Evolutionary conservation across 257 asterid genomes (phyloP).

Genomic region (Salvia hispanica): DNA sequence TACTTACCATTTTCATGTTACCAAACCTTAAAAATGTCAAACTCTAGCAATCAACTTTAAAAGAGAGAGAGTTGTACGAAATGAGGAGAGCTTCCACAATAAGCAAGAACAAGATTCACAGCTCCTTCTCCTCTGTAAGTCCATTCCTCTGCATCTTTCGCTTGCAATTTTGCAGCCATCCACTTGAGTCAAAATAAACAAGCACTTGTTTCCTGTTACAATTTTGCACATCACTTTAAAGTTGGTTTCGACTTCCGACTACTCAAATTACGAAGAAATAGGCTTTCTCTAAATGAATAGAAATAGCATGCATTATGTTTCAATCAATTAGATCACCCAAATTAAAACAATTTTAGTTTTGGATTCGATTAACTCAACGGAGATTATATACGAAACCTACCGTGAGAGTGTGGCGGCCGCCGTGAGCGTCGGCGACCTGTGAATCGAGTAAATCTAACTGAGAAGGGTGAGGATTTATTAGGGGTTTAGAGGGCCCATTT

Average conservation of each 20-base stretch:
- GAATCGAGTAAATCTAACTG: too few species aligned
- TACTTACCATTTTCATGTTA: too few species aligned
- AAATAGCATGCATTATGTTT: background rate
- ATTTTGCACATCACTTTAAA: background rate
- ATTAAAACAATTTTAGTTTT: too few species aligned
- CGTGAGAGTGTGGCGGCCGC: too few species aligned
- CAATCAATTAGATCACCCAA: background rate
- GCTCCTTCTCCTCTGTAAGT: slow-evolving; percentile 96
- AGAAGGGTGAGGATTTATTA: too few species aligned
- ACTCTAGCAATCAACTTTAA: too few species aligned
- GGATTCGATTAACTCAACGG: too few species aligned
- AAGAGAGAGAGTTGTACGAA: slow-evolving; percentile 48
- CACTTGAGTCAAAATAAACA: slow-evolving; percentile 36
- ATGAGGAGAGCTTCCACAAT: slow-evolving; percentile 66
- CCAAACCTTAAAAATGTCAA: too few species aligned
- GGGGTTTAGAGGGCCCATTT: too few species aligned
- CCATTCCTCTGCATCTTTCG: slow-evolving; percentile 79
- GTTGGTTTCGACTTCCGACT: background rate
- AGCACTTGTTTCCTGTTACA: too few species aligned
- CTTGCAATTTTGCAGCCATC: slow-evolving; percentile 68
- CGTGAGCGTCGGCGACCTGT: too few species aligned
- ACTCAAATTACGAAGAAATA: background rate
- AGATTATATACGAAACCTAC: too few species aligned
- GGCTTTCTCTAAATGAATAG: background rate
- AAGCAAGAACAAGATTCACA: slow-evolving; percentile 78